Conservation (phyloP, 352 stramenopile genomes). For the Globisporangium camurandrum region DNA sequence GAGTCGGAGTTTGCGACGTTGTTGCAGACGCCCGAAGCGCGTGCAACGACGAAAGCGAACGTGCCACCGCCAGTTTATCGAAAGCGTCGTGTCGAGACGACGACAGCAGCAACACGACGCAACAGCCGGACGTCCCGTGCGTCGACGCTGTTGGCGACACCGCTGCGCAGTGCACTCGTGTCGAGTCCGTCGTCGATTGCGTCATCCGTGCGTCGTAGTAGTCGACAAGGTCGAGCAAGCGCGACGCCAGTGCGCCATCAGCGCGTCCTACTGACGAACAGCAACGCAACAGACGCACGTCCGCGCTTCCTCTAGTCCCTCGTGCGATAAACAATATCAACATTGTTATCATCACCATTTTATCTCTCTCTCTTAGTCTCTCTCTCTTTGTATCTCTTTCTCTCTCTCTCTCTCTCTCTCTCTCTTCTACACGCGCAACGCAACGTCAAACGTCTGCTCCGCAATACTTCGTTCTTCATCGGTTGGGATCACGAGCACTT, state of each 20-base stretch:
- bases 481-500: conserved; percentile 84
- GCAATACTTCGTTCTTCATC: conserved; percentile 89
- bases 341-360: background rate
- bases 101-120: too few relatives aligned
- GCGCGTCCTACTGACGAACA: background rate
- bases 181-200: conserved; percentile 5
- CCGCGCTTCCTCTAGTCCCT: background rate
- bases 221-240: background rate
- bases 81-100: too few relatives aligned
- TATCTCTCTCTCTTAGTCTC: background rate
- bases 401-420: background rate
- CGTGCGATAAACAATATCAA: too few relatives aligned
- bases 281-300: background rate
- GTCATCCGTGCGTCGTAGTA: background rate
- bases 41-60: background rate
- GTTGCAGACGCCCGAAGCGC: conserved; percentile 6
- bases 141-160: conserved; percentile 2
- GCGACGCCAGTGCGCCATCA: background rate
- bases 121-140: too few relatives aligned
- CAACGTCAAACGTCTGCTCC: conserved; percentile 70
- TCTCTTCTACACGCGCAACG: conserved; percentile 17
- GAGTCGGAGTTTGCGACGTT: conserved; percentile 8
- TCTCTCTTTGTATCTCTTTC: background rate
- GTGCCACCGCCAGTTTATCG: conserved; percentile 5
- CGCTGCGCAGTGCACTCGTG: conserved; percentile 3